Conservation (phyloP, 179 eudicot genomes). For the Heliamphora pulchella region DNA sequence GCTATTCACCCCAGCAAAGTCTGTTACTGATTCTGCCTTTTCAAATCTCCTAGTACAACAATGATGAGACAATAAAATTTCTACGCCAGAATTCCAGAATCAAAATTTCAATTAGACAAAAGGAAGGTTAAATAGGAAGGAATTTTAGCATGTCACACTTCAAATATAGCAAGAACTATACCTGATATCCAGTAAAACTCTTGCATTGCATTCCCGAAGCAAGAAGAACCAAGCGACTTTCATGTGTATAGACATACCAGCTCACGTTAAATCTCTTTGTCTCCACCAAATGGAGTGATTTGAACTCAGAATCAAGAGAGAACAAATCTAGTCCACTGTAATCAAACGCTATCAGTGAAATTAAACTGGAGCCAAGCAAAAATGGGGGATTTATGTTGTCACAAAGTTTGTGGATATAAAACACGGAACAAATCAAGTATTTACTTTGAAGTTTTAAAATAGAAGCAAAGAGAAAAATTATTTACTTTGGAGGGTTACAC, state of each 20-base stretch:
- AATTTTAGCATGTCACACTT: conserved; percentile 1
- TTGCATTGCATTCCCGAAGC: conserved; percentile 99
- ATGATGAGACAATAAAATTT: not conserved
- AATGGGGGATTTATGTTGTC: not conserved
- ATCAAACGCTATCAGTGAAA: conserved; percentile 17
- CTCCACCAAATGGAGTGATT: conserved; percentile 59
- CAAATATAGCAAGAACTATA: conserved; percentile 21
- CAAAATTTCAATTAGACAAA: not conserved
- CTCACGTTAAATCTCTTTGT: conserved; percentile 71
- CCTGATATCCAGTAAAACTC: conserved; percentile 91
- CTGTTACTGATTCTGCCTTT: too few relatives aligned
- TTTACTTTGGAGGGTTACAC: not conserved
- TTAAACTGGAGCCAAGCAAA: not conserved
- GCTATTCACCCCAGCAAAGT: too few relatives aligned
- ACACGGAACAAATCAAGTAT: not conserved
- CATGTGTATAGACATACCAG: conserved; percentile 95
- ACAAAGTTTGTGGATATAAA: not conserved
- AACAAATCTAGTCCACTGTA: conserved; percentile 86
- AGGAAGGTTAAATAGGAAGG: not conserved
- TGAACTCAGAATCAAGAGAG: conserved; percentile 46
- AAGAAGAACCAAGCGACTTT: conserved; percentile 93
- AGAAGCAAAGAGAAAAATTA: not conserved
- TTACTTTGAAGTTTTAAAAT: too few relatives aligned
- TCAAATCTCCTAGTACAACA: not conserved
- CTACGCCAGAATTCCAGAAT: conserved; percentile 7